Conservation (phyloP, 805 yeast species). For the Starmera quercuum region DNA sequence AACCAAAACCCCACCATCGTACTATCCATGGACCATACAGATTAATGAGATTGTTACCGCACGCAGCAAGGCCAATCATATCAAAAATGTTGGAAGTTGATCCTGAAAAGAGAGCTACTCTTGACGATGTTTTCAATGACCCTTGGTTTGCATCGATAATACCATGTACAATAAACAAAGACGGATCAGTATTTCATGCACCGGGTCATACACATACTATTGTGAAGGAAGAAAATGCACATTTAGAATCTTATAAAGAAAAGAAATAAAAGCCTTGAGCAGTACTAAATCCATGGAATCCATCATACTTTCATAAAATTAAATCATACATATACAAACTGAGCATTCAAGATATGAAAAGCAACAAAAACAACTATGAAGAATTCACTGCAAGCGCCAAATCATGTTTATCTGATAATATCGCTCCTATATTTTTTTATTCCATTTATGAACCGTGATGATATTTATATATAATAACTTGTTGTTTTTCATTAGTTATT, state of each 20-base stretch:
- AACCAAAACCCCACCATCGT: constrained; percentile 3
- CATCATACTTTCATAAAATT: too few relatives aligned
- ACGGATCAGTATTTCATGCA: constrained; percentile 32
- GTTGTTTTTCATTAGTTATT: too few relatives aligned
- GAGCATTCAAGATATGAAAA: too few relatives aligned
- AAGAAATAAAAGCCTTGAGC: too few relatives aligned
- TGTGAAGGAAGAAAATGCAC: constrained; percentile 39
- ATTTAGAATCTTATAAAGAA: constrained; percentile 34
- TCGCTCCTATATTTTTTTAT: too few relatives aligned
- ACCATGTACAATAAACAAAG: constrained; percentile 47
- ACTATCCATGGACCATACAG: constrained; percentile 77
- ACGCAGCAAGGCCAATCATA: constrained; percentile 71
- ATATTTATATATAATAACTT: too few relatives aligned
- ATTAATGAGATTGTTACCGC: constrained; percentile 73
- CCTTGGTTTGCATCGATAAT: constrained; percentile 63
- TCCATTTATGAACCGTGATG: too few relatives aligned
- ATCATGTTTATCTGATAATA: too few relatives aligned
- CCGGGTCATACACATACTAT: constrained; percentile 45
- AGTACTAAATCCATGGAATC: too few relatives aligned
- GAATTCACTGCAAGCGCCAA: too few relatives aligned
- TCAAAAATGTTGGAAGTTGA: constrained; percentile 60
- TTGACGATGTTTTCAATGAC: constrained; percentile 58
- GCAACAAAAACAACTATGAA: too few relatives aligned
- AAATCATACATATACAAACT: too few relatives aligned
- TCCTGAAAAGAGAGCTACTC: constrained; percentile 52